phyloP scores from a whole-genome alignment of 768 basidiomycete genomes.

The Amanita inopinata region DNA sequence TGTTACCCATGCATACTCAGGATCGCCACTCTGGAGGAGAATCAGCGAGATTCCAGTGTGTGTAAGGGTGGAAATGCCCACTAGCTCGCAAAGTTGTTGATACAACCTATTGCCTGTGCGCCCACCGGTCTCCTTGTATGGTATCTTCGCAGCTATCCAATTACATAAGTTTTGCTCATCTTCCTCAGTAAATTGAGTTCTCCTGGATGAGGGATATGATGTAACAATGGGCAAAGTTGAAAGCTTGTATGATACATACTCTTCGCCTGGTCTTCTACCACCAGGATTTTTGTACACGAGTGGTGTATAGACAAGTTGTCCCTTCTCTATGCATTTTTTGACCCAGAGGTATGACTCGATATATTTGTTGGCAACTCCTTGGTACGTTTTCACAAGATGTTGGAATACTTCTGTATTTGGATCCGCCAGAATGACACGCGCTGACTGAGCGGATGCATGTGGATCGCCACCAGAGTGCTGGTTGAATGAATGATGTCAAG shows the following conservation, averaged over 20 bases:
- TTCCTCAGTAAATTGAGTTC: constrained; percentile 68
- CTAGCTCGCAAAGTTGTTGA: constrained; percentile 71
- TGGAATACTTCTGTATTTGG: constrained; percentile 70
- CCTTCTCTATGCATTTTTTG: constrained; percentile 71
- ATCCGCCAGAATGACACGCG: constrained; percentile 72
- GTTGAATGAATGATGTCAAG: background rate
- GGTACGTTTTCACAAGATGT: constrained; percentile 63
- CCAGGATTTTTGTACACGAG: constrained; percentile 80
- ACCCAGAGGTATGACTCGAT: constrained; percentile 81
- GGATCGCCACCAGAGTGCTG: constrained; percentile 81
- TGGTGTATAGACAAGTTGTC: constrained; percentile 57
- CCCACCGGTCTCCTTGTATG: constrained; percentile 75
- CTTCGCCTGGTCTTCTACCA: constrained; percentile 71
- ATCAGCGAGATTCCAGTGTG: background rate
- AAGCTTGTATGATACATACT: constrained; percentile 36
- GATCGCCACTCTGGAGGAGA: constrained; percentile 42
- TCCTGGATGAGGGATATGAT: constrained; percentile 28
- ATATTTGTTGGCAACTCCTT: constrained; percentile 61
- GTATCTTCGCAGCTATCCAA: constrained; percentile 79
- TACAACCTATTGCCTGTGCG: constrained; percentile 77
- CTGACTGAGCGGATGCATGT: constrained; percentile 56
- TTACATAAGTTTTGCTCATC: constrained; percentile 67
- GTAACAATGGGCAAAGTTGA: background rate
- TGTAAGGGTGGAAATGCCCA: constrained; percentile 17
- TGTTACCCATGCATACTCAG: constrained; percentile 70